phyloP scores from a whole-genome alignment of 2,329 filamentous ascomycete genomes.

The Colletotrichum gloeosporioides region DNA sequence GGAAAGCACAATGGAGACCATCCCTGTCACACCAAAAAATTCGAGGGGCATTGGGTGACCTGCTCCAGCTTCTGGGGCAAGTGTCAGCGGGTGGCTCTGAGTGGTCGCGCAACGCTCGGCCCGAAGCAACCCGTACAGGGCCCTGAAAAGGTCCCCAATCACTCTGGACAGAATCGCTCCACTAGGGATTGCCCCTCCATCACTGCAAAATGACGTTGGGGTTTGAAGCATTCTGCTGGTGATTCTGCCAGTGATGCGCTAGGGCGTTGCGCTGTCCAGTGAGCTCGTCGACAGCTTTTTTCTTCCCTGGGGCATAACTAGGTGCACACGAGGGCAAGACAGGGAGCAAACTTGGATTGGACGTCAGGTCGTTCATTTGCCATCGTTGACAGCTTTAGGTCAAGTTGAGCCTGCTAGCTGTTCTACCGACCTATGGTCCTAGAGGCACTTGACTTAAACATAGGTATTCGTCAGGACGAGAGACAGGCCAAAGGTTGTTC shows the following conservation, averaged over 20 bases:
- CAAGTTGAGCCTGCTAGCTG: neutral
- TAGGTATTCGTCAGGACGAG: neutral
- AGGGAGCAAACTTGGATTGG: neutral
- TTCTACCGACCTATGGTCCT: neutral
- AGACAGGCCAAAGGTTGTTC: neutral
- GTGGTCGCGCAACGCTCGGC: constrained; percentile 1
- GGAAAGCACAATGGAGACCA: neutral
- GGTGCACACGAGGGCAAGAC: neutral
- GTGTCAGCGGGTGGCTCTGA: neutral
- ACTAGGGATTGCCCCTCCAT: constrained; percentile 11
- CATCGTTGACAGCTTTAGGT: neutral
- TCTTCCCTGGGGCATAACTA: neutral
- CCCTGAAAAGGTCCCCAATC: neutral
- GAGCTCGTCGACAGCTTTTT: neutral
- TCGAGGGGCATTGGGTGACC: constrained; percentile 19
- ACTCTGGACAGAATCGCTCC: neutral
- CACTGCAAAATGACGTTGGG: constrained; percentile 21
- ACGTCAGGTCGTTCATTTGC: neutral
- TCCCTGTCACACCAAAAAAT: constrained; percentile 21
- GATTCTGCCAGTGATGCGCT: constrained; percentile 13
- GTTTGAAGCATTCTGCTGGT: constrained; percentile 2
- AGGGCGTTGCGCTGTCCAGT: constrained; percentile 1
- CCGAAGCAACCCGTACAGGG: constrained; percentile 4
- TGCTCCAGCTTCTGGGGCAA: neutral
- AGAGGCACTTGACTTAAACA: neutral